Conservation (phyloP, 192 early-diverging fungal genomes). For the Podila minutissima region DNA sequence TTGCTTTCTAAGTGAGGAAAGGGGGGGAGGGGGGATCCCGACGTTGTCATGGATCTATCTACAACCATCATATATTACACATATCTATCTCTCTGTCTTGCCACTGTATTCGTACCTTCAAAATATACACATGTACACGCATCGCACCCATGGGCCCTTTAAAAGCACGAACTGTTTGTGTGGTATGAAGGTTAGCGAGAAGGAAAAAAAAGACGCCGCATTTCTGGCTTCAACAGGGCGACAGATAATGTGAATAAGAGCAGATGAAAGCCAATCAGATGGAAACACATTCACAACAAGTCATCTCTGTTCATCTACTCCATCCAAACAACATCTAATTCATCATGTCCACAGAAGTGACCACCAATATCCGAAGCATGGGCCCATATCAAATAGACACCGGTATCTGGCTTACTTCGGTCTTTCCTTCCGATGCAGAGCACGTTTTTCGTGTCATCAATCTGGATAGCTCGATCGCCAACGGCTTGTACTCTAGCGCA, state of each 20-base stretch:
- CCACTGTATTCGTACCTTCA: not conserved
- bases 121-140: no score
- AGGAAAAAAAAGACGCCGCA: no score
- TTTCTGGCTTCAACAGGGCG: no score
- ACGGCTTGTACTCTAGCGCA: slow-evolving; percentile 23
- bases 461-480: slow-evolving; percentile 14
- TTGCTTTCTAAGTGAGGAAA: slow-evolving; percentile 5
- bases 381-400: slow-evolving; percentile 17
- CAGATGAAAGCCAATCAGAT: no score
- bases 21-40: not conserved
- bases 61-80: not conserved
- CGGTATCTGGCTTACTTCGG: slow-evolving; percentile 17
- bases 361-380: slow-evolving; percentile 1
- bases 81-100: not conserved
- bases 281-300: not conserved
- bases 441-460: slow-evolving; percentile 28
- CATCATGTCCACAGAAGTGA: not conserved
- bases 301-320: not conserved
- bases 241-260: no score
- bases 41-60: not conserved
- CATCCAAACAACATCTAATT: not conserved
- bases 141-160: no score
- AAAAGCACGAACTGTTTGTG: no score
- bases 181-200: no score
- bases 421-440: slow-evolving; percentile 8